Base-by-base conservation (phyloP, 2,329 filamentous ascomycete species). In the Ophiostoma quercus region DNA sequence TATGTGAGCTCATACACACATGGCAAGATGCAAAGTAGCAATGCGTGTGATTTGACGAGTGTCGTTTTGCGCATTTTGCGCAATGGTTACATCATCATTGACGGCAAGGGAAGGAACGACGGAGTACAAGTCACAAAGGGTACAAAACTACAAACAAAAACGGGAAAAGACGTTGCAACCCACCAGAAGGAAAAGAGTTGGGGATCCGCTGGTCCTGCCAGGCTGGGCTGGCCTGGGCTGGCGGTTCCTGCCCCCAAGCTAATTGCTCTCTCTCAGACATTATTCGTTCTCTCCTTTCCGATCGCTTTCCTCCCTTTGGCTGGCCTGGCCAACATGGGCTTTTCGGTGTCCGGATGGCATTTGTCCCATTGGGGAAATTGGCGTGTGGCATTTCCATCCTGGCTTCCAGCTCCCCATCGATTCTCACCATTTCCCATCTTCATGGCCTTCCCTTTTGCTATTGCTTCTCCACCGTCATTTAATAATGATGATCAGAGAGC, bases 361-460 rank as follows among this genome's bases (percentile, higher is more conserved):
- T 73, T 73, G 41, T 41, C 72, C 72, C 14, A 41, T 69, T 71
- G 69, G 68, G 69, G 70, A 67, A 67, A 69, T 41, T 69, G 65
- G 65, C 67, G 65, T 57, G 29, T 66, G 63, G 43, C 67, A 51
- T 54, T 70, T 47, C 67, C 67, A 68, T 67, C 29, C 16, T 54
- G 51, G 14, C 39, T 32, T 66, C 25, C 41, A 32, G 57, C 43
- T 71, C 66, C 16, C 51, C 29, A 41, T 57, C 51, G 51, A 19
- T 16, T 12, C 22, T 57, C 51, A 57, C n/a, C 51, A 57, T 25
- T 22, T 57, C 51, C n/a, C 22, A 47, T 47, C 16, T 47, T 25
- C 9, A 12, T 25, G 3, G 11, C 25, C 12, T 25, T 14, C 25
- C 9, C 22, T 25, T 57, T 57, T 57, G n/a, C 22, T 25, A 57